Percentiles rank a stretch among this genome's conserved stretches.
These are phyloP conservation scores for Bretschneidera sinensis DNA, from an alignment of 345 rosid species.

Conservation along the genomic window DNA sequence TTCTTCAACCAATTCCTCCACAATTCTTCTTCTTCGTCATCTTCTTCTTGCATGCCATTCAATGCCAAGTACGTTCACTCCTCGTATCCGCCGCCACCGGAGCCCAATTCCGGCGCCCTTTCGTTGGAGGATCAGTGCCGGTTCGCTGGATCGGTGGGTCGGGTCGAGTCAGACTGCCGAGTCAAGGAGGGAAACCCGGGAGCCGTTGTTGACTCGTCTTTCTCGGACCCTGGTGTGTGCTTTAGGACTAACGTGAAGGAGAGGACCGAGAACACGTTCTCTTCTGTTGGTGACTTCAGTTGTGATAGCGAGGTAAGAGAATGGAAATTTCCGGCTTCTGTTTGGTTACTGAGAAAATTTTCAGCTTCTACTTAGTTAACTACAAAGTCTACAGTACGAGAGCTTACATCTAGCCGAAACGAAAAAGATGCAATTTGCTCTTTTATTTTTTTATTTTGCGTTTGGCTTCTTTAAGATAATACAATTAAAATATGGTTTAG, in stretches of 20 bases:
- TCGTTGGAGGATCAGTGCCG: constrained; percentile 21
- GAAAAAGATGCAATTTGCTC: not conserved
- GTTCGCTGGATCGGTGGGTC: constrained; percentile 14
- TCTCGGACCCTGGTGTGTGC: constrained; percentile 25
- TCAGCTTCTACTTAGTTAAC: not conserved
- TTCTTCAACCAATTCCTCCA: constrained; percentile 44
- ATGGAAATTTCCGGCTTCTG: too few species aligned
- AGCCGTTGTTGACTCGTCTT: constrained; percentile 9
- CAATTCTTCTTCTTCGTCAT: constrained; percentile 27
- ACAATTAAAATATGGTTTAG: not conserved
- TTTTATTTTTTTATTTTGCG: not conserved
- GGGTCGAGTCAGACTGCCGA: constrained; percentile 13
- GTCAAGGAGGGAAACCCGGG: constrained; percentile 1
- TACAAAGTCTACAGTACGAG: not conserved
- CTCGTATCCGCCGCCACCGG: constrained; percentile 12
- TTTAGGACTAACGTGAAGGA: constrained; percentile 18
- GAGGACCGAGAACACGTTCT: constrained; percentile 22
- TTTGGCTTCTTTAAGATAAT: not conserved
- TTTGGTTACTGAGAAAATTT: not conserved
- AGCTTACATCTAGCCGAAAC: not conserved
- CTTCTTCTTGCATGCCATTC: constrained; percentile 17
- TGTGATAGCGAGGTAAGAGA: constrained; percentile 51
- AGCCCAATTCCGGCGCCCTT: constrained; percentile 5
- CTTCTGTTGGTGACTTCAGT: constrained; percentile 28
- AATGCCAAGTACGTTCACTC: constrained; percentile 10